Percentiles rank a stretch among this genome's conserved stretches.
phyloP scores from a whole-genome alignment of 345 rosid species.

The Syzygium aqueum region DNA sequence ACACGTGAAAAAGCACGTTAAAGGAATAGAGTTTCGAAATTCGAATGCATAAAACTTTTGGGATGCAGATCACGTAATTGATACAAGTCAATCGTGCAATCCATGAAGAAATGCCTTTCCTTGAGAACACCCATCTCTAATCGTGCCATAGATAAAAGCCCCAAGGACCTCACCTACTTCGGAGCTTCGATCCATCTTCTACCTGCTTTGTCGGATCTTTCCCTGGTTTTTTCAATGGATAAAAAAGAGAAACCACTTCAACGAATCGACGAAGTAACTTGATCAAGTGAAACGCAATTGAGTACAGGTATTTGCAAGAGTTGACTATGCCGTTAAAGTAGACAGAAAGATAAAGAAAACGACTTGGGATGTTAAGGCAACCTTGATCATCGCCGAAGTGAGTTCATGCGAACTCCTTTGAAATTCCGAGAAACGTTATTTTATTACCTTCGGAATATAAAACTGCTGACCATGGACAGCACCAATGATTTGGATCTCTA shows the following conservation, averaged over 20 bases:
- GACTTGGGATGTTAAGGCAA: background rate
- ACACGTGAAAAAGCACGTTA: accelerated
- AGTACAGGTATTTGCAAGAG: background rate
- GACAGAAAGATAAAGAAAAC: background rate
- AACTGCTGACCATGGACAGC: background rate
- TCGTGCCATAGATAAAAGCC: background rate
- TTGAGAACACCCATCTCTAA: background rate
- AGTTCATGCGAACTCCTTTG: background rate
- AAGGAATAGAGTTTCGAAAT: background rate
- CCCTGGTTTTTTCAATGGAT: background rate
- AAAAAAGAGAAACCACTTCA: background rate
- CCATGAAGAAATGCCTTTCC: background rate
- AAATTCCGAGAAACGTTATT: background rate
- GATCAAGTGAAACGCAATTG: background rate
- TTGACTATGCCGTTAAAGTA: background rate
- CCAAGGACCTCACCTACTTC: background rate
- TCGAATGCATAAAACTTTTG: accelerated
- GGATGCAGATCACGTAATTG: background rate
- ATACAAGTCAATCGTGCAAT: background rate
- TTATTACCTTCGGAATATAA: background rate
- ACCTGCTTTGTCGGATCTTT: background rate
- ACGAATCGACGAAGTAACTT: background rate
- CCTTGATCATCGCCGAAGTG: background rate
- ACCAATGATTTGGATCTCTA: background rate
- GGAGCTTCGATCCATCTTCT: background rate